phyloP scores from a whole-genome alignment of 2,329 filamentous ascomycete species.

The Aplosporella prunicola region DNA sequence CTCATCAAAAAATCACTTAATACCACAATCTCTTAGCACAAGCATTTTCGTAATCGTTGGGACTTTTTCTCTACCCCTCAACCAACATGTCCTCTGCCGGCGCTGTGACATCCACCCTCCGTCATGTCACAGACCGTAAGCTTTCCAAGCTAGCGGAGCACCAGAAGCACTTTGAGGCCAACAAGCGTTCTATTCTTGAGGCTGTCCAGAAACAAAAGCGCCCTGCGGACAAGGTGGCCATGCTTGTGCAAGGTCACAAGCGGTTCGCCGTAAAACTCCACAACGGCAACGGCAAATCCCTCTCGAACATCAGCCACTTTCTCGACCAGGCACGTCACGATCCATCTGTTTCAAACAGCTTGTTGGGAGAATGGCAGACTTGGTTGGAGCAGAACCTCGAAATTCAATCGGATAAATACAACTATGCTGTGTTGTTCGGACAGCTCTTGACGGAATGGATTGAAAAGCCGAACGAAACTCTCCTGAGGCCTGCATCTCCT shows the following conservation, averaged over 20 bases:
- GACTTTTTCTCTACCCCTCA: too few species aligned
- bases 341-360: constrained; percentile 24
- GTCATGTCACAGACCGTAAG: constrained; percentile 21
- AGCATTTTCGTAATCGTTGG: too few species aligned
- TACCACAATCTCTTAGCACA: too few species aligned
- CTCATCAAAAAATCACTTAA: too few species aligned
- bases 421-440: constrained; percentile 27
- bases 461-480: neutral
- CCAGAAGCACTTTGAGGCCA: constrained; percentile 16
- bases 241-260: constrained; percentile 17
- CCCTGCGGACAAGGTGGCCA: constrained; percentile 14
- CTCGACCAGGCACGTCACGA: constrained; percentile 28
- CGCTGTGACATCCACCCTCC: constrained; percentile 17
- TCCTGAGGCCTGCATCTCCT: constrained; percentile 1
- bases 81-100: constrained; percentile 13
- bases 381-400: constrained; percentile 23
- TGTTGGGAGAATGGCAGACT: constrained; percentile 25
- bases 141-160: constrained; percentile 18
- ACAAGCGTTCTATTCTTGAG: constrained; percentile 15
- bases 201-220: constrained; percentile 11
- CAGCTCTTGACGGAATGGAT: constrained; percentile 28
- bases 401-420: constrained; percentile 26
- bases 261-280: constrained; percentile 13
- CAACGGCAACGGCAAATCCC: neutral
- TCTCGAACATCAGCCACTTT: constrained; percentile 26